A percentile compares a stretch with the other conserved stretches of the same genome.
These are phyloP conservation scores for Xylariomycetidae sp. DNA, from an alignment of 2,329 filamentous ascomycete species.

Conservation along the genomic window DNA sequence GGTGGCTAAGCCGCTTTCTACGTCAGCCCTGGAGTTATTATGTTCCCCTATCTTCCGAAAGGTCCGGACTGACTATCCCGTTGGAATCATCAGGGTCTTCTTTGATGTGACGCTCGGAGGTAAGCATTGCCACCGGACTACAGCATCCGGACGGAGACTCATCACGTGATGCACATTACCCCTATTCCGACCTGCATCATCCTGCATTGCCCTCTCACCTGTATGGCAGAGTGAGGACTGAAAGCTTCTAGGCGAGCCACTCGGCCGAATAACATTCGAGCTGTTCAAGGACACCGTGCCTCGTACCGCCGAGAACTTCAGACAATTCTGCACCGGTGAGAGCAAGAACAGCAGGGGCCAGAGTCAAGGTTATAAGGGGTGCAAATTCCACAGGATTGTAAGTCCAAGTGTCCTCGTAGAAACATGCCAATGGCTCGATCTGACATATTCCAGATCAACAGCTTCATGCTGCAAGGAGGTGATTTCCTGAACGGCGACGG, in stretches of 20 bases:
- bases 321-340: constrained; percentile 94
- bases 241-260: constrained; percentile 63
- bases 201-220: background rate
- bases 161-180: constrained; percentile 15
- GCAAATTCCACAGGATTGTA: constrained; percentile 91
- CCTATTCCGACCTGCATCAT: background rate
- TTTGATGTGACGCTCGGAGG: constrained; percentile 78
- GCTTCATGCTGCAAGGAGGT: constrained; percentile 96
- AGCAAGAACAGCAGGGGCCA: constrained; percentile 70
- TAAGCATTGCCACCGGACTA: constrained; percentile 32
- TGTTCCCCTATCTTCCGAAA: constrained; percentile 32
- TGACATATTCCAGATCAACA: constrained; percentile 63
- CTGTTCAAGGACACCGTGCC: constrained; percentile 82
- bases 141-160: too few species aligned
- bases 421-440: constrained; percentile 1
- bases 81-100: constrained; percentile 51
- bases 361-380: constrained; percentile 90
- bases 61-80: too few species aligned
- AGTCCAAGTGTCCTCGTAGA: too few species aligned
- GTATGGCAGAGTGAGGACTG: too few species aligned
- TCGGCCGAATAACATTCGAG: constrained; percentile 86
- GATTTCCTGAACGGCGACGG: constrained; percentile 94
- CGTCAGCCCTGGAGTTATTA: constrained; percentile 5
- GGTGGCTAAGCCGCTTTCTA: background rate
- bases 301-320: constrained; percentile 92